Conservation (phyloP, 768 basidiomycete species). For the Mycena rebaudengoi region DNA sequence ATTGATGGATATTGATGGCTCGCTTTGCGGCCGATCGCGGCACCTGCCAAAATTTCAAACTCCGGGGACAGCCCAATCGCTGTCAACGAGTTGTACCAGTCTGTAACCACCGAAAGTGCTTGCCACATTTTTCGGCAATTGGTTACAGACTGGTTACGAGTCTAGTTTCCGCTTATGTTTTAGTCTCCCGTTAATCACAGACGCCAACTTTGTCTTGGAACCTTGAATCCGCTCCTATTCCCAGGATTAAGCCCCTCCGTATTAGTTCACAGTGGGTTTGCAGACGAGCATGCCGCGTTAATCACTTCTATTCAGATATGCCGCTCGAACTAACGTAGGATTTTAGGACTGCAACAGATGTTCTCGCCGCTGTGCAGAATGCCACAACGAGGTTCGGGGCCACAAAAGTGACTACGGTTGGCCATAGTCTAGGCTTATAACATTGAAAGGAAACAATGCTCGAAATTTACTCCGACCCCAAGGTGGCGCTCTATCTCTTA, state of each 20-base stretch:
- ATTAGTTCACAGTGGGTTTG: slow-evolving; percentile 56
- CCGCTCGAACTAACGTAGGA: not conserved
- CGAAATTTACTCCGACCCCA: not conserved
- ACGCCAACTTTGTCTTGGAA: slow-evolving; percentile 42
- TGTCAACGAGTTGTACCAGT: too few relatives aligned
- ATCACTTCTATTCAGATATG: slow-evolving; percentile 4
- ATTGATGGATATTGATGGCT: too few relatives aligned
- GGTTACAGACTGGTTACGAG: too few relatives aligned
- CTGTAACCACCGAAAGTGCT: too few relatives aligned
- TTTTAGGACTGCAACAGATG: slow-evolving; percentile 48
- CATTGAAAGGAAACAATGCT: not conserved
- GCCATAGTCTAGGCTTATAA: slow-evolving; percentile 60
- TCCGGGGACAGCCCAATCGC: too few relatives aligned
- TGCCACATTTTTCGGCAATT: too few relatives aligned
- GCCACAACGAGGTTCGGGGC: slow-evolving; percentile 46
- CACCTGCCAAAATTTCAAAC: too few relatives aligned
- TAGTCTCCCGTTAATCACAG: slow-evolving; percentile 48
- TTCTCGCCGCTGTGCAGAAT: slow-evolving; percentile 50
- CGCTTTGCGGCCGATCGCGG: too few relatives aligned
- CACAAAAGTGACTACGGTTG: slow-evolving; percentile 51
- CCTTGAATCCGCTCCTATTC: slow-evolving; percentile 50
- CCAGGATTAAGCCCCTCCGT: slow-evolving; percentile 54
- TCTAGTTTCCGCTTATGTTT: too few relatives aligned
- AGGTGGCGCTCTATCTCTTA: slow-evolving; percentile 63
- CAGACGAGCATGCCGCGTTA: slow-evolving; percentile 49